Conservation (phyloP, 2,329 filamentous ascomycete species). For the Exutisphaerella laricina region DNA sequence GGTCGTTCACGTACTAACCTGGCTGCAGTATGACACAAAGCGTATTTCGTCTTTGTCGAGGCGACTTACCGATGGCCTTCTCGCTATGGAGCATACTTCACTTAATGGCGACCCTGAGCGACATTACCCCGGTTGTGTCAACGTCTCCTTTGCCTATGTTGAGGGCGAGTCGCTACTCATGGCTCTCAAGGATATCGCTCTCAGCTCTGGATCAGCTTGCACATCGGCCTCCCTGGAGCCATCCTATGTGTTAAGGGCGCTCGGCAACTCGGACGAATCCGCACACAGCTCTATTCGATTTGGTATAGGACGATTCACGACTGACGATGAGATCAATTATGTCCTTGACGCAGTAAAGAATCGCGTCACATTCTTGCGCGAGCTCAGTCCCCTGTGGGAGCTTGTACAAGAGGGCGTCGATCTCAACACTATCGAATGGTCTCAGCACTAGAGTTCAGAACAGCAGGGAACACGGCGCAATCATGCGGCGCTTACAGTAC, state of each 20-base stretch:
- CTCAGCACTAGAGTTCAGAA: constrained; percentile 98
- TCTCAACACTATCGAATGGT: constrained; percentile 96
- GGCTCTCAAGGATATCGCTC: constrained; percentile 95
- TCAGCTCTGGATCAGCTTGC: constrained; percentile 94
- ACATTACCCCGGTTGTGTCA: constrained; percentile 95
- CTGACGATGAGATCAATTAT: constrained; percentile 92
- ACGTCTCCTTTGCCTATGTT: constrained; percentile 97
- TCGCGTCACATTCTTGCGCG: constrained; percentile 84
- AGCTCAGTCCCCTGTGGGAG: constrained; percentile 95
- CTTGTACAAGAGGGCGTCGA: constrained; percentile 95
- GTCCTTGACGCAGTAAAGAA: constrained; percentile 90
- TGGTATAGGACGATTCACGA: constrained; percentile 94
- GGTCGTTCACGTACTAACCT: constrained; percentile 23
- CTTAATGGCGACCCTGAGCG: constrained; percentile 78
- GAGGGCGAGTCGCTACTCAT: constrained; percentile 97
- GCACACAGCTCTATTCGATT: constrained; percentile 98
- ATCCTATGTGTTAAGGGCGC: constrained; percentile 87
- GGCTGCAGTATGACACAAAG: constrained; percentile 76
- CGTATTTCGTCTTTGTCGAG: constrained; percentile 79
- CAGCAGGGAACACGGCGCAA: constrained; percentile 88
- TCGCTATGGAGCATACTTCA: constrained; percentile 84
- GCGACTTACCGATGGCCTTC: constrained; percentile 71
- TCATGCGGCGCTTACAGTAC: constrained; percentile 96
- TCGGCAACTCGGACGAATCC: constrained; percentile 95
- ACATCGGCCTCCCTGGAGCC: constrained; percentile 95